Evolutionary conservation across 1,284 basidiomycete species (phyloP).

Genomic region (Marasmius tenuissimus): DNA sequence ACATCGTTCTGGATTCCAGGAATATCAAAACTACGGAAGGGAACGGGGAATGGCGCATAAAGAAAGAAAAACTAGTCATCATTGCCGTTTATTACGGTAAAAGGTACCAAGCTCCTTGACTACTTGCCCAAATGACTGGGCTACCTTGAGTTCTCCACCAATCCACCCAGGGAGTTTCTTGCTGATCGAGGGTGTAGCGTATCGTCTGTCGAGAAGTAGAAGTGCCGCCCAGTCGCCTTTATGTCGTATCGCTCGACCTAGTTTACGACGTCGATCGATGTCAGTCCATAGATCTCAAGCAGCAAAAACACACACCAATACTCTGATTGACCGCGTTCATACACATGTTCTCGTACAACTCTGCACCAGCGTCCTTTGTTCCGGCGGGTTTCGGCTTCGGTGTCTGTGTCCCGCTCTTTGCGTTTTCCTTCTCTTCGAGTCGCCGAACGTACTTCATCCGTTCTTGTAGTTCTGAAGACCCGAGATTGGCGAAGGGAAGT

Average conservation of each 20-base stretch:
- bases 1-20: no score
- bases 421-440: conserved; percentile 41
- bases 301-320: conserved; percentile 67
- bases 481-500: conserved; percentile 90
- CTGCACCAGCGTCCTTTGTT: conserved; percentile 73
- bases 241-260: conserved; percentile 90
- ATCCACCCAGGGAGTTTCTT: conserved; percentile 90
- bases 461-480: conserved; percentile 89
- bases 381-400: conserved; percentile 31
- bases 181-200: conserved; percentile 64
- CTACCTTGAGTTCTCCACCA: conserved; percentile 57
- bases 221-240: conserved; percentile 84
- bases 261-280: not conserved
- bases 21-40: no score
- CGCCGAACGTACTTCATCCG: conserved; percentile 85
- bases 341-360: conserved; percentile 91
- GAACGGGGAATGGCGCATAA: no score
- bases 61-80: not conserved
- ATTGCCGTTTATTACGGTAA: conserved; percentile 48
- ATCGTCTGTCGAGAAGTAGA: conserved; percentile 84
- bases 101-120: conserved; percentile 73
- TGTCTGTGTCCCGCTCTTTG: not conserved
- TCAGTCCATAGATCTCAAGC: not conserved
- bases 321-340: conserved; percentile 98
- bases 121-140: conserved; percentile 73